Conservation (phyloP, 768 basidiomycete genomes). For the Kwoniella sp. region DNA sequence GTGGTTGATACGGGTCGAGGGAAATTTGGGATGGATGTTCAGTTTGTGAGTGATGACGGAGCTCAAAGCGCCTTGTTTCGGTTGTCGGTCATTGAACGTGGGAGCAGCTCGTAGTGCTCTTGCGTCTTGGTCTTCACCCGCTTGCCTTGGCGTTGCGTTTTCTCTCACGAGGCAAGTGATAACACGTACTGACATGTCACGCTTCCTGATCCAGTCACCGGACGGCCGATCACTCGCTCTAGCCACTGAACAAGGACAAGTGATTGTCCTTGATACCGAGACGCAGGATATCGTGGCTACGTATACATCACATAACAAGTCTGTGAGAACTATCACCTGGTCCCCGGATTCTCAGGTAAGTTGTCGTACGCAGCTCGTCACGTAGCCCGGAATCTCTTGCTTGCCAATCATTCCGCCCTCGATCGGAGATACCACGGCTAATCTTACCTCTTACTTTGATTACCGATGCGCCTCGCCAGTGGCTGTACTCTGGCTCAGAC, state of each 20-base stretch:
- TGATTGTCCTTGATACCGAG: constrained; percentile 81
- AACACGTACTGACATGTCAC: background rate
- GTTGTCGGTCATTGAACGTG: too few species aligned
- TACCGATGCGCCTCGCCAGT: constrained; percentile 58
- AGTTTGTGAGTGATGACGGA: constrained; percentile 62
- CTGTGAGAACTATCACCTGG: constrained; percentile 84
- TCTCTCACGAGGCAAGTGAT: too few species aligned
- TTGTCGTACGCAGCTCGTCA: constrained; percentile 13
- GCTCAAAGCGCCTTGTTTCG: constrained; percentile 68
- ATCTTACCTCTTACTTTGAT: background rate
- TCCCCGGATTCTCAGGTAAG: constrained; percentile 80
- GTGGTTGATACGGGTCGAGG: constrained; percentile 54
- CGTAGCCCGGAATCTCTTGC: too few species aligned
- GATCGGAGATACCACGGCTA: background rate
- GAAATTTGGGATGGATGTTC: constrained; percentile 55
- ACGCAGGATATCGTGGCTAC: constrained; percentile 67
- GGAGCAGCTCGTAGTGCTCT: too few species aligned
- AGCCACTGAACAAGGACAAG: constrained; percentile 82
- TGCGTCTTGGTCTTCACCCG: too few species aligned
- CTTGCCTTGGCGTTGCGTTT: too few species aligned
- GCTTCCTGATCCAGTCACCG: constrained; percentile 66
- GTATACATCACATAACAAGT: constrained; percentile 86
- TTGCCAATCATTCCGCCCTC: background rate
- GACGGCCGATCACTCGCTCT: constrained; percentile 81
- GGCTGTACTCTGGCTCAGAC: constrained; percentile 85